These are phyloP conservation scores for Gracilariopsis chorda DNA, from an alignment of 23 red algal species.

Conservation along the genomic window DNA sequence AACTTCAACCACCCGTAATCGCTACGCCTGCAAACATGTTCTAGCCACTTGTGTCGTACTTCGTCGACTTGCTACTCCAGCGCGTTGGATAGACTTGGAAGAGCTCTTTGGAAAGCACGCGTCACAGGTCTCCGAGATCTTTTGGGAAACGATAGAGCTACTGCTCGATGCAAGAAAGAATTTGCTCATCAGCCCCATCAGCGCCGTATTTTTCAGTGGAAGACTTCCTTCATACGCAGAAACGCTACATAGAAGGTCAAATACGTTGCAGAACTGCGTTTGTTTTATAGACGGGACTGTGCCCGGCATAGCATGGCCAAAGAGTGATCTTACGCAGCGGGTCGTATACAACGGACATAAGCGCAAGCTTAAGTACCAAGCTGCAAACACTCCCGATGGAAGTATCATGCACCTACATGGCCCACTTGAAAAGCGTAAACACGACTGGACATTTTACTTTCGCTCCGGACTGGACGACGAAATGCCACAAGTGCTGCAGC, in stretches of 20 bases:
- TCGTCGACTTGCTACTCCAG: too few species aligned
- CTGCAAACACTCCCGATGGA: not conserved
- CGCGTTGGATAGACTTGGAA: not conserved
- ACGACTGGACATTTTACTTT: not conserved
- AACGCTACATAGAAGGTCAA: not conserved
- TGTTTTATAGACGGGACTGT: constrained; percentile 12
- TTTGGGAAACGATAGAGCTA: constrained; percentile 3
- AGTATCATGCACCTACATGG: not conserved
- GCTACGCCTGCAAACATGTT: too few species aligned
- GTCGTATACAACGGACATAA: constrained; percentile 22
- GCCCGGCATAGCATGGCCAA: not conserved
- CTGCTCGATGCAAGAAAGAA: not conserved
- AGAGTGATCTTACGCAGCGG: not conserved
- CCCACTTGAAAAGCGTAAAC: not conserved
- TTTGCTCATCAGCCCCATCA: not conserved
- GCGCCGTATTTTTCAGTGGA: not conserved
- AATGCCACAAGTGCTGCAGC: too few species aligned
- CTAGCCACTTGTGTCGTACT: too few species aligned
- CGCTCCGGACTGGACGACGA: not conserved
- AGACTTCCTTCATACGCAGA: not conserved
- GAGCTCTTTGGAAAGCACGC: constrained; percentile 1
- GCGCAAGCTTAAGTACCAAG: constrained; percentile 3
- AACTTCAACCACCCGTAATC: too few species aligned
- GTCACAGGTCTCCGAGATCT: constrained; percentile 1
- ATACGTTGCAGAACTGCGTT: not conserved